Conservation (phyloP, 2,329 filamentous ascomycete genomes). For the Spiromastix sp. region DNA sequence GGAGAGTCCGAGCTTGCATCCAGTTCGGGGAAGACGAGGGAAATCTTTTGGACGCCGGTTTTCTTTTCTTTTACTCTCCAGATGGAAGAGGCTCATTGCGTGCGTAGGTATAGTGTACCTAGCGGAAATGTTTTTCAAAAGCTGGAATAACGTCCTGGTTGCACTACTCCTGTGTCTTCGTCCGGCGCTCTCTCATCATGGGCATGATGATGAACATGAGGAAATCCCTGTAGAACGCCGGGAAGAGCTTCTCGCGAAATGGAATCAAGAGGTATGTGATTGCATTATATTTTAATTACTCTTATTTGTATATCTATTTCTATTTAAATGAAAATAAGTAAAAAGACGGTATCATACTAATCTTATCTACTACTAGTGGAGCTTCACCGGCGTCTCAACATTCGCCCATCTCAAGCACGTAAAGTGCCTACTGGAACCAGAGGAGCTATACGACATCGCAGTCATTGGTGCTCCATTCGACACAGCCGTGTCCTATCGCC, state of each 20-base stretch:
- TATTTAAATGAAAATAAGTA: neutral
- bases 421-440: slow-evolving; percentile 58
- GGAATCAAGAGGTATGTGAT: slow-evolving; percentile 34
- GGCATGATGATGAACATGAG: slow-evolving; percentile 32
- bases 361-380: slow-evolving; percentile 37
- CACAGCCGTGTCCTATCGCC: slow-evolving; percentile 60
- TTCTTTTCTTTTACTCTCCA: too few relatives aligned
- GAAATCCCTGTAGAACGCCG: slow-evolving; percentile 28
- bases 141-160: slow-evolving; percentile 12
- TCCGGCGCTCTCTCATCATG: slow-evolving; percentile 25
- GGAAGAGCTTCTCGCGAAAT: slow-evolving; percentile 36
- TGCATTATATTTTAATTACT: slow-evolving; percentile 1
- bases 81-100: too few relatives aligned
- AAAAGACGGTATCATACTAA: neutral
- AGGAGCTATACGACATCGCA: slow-evolving; percentile 57
- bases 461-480: slow-evolving; percentile 66
- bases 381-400: slow-evolving; percentile 63
- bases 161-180: slow-evolving; percentile 24
- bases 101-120: too few relatives aligned
- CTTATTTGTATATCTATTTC: slow-evolving; percentile 1
- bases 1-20: too few relatives aligned
- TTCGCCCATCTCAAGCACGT: slow-evolving; percentile 62
- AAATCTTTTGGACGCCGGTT: too few relatives aligned
- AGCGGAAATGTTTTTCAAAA: slow-evolving; percentile 1
- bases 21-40: too few relatives aligned